Conservation (phyloP, 495 filamentous ascomycete genomes). For the Hypomontagnella submonticulosa region DNA sequence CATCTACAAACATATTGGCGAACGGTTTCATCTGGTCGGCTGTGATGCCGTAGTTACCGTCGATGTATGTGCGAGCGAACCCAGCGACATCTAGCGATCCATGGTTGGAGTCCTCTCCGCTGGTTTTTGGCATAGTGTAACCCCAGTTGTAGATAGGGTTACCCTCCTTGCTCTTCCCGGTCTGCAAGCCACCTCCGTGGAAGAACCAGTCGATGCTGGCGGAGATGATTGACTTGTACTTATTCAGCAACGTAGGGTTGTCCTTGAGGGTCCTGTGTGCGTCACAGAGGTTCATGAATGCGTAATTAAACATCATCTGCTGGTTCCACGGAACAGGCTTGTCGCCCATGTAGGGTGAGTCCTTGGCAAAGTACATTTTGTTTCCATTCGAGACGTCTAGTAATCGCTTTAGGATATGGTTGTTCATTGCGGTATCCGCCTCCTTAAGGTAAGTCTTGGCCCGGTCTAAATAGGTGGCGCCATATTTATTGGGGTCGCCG, state of each 20-base stretch:
- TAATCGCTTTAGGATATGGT: conserved; percentile 29
- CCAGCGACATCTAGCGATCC: conserved; percentile 32
- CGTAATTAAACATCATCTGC: conserved; percentile 45
- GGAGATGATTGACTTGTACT: conserved; percentile 33
- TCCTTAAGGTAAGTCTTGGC: conserved; percentile 34
- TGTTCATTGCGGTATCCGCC: conserved; percentile 31
- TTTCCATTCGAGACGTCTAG: conserved; percentile 31
- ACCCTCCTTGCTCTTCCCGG: conserved; percentile 29
- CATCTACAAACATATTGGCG: conserved; percentile 35
- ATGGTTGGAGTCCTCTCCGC: conserved; percentile 30
- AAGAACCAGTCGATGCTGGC: conserved; percentile 39
- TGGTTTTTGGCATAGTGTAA: conserved; percentile 33
- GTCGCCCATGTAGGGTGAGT: conserved; percentile 31
- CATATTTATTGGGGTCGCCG: conserved; percentile 27
- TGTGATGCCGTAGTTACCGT: conserved; percentile 35
- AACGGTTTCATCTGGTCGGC: conserved; percentile 37
- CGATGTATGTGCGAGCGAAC: conserved; percentile 24
- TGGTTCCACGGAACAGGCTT: conserved; percentile 42
- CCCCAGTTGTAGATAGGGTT: conserved; percentile 31
- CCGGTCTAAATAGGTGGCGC: conserved; percentile 28
- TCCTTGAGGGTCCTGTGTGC: conserved; percentile 36
- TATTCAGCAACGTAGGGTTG: conserved; percentile 21
- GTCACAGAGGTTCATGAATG: conserved; percentile 31
- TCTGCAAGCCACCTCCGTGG: conserved; percentile 30
- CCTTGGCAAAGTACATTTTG: conserved; percentile 42